A percentile compares a stretch with the other conserved stretches of the same genome.
Evolutionary conservation across 352 stramenopile genomes (phyloP).

Genomic region (Phytophthora idaei): DNA sequence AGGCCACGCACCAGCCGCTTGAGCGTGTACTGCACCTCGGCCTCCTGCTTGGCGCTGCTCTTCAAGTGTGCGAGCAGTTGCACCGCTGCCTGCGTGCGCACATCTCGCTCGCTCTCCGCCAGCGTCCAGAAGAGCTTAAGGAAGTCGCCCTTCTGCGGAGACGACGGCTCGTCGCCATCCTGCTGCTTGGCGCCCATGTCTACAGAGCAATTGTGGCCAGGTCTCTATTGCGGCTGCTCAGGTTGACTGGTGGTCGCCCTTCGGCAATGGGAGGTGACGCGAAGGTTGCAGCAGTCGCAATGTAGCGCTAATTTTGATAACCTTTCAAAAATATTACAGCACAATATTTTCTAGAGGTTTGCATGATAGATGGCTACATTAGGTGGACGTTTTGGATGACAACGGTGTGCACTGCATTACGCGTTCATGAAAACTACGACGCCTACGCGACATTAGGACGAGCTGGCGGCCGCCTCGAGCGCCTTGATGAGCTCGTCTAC

Average conservation of each 20-base stretch:
- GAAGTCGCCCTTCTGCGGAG: constrained; percentile 63
- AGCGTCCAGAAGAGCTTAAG: constrained; percentile 91
- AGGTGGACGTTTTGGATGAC: constrained; percentile 3
- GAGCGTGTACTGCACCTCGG: constrained; percentile 88
- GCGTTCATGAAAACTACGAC: background rate
- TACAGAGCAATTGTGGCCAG: constrained; percentile 33
- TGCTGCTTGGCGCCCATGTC: constrained; percentile 47
- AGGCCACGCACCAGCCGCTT: constrained; percentile 91
- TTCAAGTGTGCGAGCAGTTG: constrained; percentile 61
- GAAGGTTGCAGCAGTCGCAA: constrained; percentile 25
- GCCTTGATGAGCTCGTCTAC: constrained; percentile 68
- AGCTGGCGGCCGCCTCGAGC: constrained; percentile 46
- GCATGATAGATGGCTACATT: constrained; percentile 11
- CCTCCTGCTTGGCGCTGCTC: constrained; percentile 34
- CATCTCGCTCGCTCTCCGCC: constrained; percentile 70
- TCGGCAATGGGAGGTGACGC: background rate
- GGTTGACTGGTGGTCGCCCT: constrained; percentile 41
- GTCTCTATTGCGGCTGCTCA: constrained; percentile 12
- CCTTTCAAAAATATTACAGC: constrained; percentile 10
- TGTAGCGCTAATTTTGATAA: constrained; percentile 16
- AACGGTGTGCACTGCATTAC: constrained; percentile 3
- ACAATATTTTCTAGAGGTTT: background rate
- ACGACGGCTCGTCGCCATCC: constrained; percentile 13
- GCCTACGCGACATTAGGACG: constrained; percentile 19
- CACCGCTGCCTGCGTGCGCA: constrained; percentile 62